phyloP scores from a whole-genome alignment of 768 basidiomycete species.

The Russula sp. region DNA sequence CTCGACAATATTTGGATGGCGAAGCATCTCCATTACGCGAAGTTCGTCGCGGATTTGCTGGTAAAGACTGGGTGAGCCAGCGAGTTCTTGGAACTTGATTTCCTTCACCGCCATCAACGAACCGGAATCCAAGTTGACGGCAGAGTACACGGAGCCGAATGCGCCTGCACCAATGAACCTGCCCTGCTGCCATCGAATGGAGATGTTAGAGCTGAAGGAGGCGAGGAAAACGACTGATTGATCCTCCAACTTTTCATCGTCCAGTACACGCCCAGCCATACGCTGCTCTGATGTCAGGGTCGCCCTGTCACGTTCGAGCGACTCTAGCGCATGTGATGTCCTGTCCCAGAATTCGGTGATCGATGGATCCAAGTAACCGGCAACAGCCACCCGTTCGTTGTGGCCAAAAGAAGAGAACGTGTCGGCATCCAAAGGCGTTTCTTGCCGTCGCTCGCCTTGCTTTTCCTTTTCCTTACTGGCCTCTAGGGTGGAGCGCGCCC shows the following conservation, averaged over 20 bases:
- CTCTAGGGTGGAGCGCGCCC: conserved; percentile 82
- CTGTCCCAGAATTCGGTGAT: conserved; percentile 75
- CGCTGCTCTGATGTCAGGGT: conserved; percentile 61
- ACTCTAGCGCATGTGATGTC: conserved; percentile 46
- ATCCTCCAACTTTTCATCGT: conserved; percentile 90
- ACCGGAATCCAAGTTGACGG: conserved; percentile 92
- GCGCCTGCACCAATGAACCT: conserved; percentile 98
- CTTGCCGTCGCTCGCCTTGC: conserved; percentile 54
- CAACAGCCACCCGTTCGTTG: conserved; percentile 27
- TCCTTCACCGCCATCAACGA: conserved; percentile 99
- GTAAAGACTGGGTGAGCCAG: conserved; percentile 81
- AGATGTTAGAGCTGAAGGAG: conserved; percentile 91
- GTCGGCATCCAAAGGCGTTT: conserved; percentile 39
- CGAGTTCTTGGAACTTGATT: conserved; percentile 92
- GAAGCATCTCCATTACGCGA: conserved; percentile 95
- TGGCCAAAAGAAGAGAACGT: conserved; percentile 32
- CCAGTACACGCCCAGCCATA: conserved; percentile 83
- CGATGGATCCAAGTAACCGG: conserved; percentile 51
- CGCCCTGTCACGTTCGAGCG: conserved; percentile 60
- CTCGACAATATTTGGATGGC: conserved; percentile 96
- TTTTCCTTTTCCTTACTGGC: conserved; percentile 87
- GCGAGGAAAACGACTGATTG: conserved; percentile 91
- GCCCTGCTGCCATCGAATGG: conserved; percentile 97
- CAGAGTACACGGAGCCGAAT: conserved; percentile 98
- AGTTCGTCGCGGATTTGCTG: conserved; percentile 94